Evolutionary conservation across 768 basidiomycete species (phyloP).

Genomic region (Boletus edulis): DNA sequence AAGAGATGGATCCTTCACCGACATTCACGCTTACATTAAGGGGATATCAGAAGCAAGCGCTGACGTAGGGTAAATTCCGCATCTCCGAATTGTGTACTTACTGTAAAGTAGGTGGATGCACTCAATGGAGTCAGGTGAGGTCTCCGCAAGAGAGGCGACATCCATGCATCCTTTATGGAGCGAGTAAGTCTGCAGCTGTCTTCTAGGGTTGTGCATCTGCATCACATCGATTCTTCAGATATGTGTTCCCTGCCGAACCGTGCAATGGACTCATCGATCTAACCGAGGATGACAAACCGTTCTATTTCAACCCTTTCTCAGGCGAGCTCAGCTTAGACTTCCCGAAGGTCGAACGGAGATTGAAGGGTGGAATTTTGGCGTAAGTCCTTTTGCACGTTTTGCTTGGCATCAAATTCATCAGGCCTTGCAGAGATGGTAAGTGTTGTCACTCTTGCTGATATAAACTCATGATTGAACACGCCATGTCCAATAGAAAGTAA

Average conservation of each 20-base stretch:
- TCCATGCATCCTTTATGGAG: conserved; percentile 96
- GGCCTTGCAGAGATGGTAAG: conserved; percentile 35
- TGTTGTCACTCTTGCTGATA: neutral
- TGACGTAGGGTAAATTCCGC: conserved; percentile 47
- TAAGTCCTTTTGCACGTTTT: conserved; percentile 39
- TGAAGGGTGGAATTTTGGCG: conserved; percentile 89
- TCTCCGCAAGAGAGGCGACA: conserved; percentile 61
- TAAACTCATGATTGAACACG: conserved; percentile 7
- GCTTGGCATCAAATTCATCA: conserved; percentile 3
- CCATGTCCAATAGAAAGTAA: conserved; percentile 45
- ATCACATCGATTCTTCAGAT: conserved; percentile 44
- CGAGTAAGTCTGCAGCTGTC: conserved; percentile 52
- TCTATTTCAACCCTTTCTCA: conserved; percentile 91
- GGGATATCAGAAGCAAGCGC: conserved; percentile 92
- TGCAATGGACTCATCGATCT: conserved; percentile 66
- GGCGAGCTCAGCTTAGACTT: conserved; percentile 86
- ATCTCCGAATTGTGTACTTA: neutral
- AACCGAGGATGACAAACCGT: conserved; percentile 71
- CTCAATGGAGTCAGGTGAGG: conserved; percentile 74
- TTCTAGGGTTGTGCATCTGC: neutral
- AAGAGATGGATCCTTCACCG: conserved; percentile 76
- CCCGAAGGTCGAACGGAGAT: conserved; percentile 74
- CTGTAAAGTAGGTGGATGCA: conserved; percentile 78
- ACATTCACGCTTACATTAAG: conserved; percentile 76
- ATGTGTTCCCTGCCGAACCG: conserved; percentile 66